Base-by-base conservation (phyloP, 106 monocot species). In the Ottelia alismoides region DNA sequence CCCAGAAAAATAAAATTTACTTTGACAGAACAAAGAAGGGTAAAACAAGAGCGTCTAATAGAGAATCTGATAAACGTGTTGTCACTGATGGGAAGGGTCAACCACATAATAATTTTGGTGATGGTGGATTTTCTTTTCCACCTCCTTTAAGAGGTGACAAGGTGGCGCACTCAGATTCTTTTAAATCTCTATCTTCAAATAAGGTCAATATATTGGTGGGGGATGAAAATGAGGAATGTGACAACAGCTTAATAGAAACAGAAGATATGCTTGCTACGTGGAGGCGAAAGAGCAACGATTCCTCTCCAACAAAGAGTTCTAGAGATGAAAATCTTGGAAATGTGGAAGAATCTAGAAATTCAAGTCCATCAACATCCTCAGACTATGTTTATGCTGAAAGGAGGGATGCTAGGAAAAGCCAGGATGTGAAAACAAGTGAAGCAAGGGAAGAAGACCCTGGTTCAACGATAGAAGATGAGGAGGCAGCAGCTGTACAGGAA, bases 61-160 rank as follows among this genome's bases (percentile, higher is more conserved):
- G 62, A 11, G 52, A 62, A 22, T 54, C 58, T 47, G 67, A 74
- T 64, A 82, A 70, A 57, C 72, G 64, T 30, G 46, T 55, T 25
- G 56, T 63, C 55, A 54, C 49, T 67, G 40, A 58, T 73, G 59
- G 68, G 23, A 83, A 72, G 28, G 65, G 32, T 56, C 26, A 48
- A 57, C 45, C 19, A 31, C 21, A 45, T 56, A 20, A 73, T 51
- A 47, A 28, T 54, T 76, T 59, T 74, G 53, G 40, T 57, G 80
- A 82, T 67, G 55, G 52, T 73, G 85, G 79, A 1, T 99, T 99
- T 78, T 86, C 90, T 58, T 99, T 99, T 57, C 74, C 75, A 40
- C 78, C 80, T 9, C 92, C 83, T 24, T 49, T 58, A 31, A 72
- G 59, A 58, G 49, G 56, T 30, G 83, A 62, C 43, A 65, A 70